Evolutionary conservation across 495 filamentous ascomycete genomes (phyloP), one percentile per base, ranked within the genome.

Genomic region (Chaetomium fimeti): DNA sequence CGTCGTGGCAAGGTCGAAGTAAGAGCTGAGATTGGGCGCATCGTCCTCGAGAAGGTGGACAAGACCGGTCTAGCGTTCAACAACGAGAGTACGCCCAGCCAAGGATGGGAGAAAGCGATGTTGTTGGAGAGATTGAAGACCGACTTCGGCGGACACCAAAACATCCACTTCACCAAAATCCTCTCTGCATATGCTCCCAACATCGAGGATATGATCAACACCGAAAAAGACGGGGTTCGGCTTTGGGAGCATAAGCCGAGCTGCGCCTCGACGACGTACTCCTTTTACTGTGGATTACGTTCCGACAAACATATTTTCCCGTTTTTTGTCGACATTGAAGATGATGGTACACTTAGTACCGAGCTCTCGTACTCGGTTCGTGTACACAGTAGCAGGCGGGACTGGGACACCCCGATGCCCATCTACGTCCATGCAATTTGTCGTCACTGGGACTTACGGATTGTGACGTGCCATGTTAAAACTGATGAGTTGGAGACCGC

Each of bases 291-390:
- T 20, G 24, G 1, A 62, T 69, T 70, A 0, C 68, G 65, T 16
- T 22, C 57, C 0, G 52, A 64, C 11, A 70, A 69, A 2, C 51
- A 16, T 27, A 0, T 13, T 15, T 2, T 18, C 18, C 5, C 43
- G 18, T 80, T 88, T 61, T 61, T 81, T 18, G 73, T 89, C 8
- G 75, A 78, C 7, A 73, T 89, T 9, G 72, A 75, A 3, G 72
- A 89, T n/a, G 74, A 84, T 68, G 76, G 74, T 5, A 68, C n/a
- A 43, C 25, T 32, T 15, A n/a, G 18, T 24, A 25, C 70, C 8
- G 60, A 45, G 0, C 76, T 79, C 57, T 63, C 62, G 0, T 66
- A 68, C 49, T 61, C 49, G 28, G 61, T 80, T 29, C 72, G 71
- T 49, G 42, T 43, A 5, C 27, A 43, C 36, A 24, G 38, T 40